These are phyloP conservation scores for Dimocarpus longan DNA, from an alignment of 345 rosid species.

Conservation along the genomic window DNA sequence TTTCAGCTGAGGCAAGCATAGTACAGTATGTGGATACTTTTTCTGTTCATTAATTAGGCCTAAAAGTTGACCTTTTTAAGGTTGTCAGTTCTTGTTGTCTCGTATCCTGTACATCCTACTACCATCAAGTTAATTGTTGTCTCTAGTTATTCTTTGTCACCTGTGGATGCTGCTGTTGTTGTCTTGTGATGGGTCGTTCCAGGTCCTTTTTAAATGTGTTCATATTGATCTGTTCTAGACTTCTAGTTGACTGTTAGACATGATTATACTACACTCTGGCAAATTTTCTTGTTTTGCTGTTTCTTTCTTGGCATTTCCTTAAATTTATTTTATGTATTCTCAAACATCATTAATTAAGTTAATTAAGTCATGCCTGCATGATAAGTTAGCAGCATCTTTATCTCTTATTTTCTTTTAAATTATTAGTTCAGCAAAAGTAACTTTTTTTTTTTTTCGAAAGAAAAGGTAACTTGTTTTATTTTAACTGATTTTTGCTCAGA, in stretches of 20 bases:
- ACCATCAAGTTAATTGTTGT: neutral
- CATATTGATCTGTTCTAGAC: neutral
- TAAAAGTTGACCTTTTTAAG: neutral
- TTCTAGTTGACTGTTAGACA: neutral
- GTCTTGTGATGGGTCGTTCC: neutral
- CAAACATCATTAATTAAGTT: neutral
- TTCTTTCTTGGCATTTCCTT: neutral
- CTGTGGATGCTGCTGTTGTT: neutral
- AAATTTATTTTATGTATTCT: neutral
- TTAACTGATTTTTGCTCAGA: slow-evolving; percentile 1
- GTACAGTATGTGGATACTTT: neutral
- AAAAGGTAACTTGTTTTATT: neutral
- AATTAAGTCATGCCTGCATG: neutral
- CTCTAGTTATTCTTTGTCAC: neutral
- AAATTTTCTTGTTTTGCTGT: slow-evolving; percentile 4
- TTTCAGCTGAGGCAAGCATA: neutral
- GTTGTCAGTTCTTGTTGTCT: neutral
- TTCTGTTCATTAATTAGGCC: neutral
- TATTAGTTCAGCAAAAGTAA: neutral
- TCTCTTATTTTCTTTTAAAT: neutral
- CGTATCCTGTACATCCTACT: neutral
- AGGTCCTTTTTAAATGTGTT: neutral
- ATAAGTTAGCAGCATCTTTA: neutral
- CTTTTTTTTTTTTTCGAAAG: neutral
- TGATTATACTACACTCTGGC: neutral